Evolutionary conservation across 805 yeast genomes (phyloP).

Genomic region (Ogataea henricii): DNA sequence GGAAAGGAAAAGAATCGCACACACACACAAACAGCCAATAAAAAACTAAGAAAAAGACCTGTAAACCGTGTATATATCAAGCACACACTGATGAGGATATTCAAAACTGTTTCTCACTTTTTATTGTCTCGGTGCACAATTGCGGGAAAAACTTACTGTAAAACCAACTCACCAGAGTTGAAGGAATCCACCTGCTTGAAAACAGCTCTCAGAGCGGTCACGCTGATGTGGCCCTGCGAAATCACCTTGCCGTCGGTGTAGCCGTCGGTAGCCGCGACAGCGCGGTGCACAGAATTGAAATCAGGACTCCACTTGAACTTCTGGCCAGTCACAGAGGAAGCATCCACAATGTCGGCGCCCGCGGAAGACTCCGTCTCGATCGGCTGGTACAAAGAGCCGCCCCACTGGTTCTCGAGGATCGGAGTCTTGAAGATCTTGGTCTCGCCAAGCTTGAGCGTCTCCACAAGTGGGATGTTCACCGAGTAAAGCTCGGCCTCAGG

Average conservation of each 20-base stretch:
- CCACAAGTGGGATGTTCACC: conserved; percentile 80
- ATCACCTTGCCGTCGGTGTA: conserved; percentile 74
- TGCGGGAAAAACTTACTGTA: conserved; percentile 40
- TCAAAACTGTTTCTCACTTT: background rate
- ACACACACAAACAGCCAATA: background rate
- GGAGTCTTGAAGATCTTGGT: conserved; percentile 76
- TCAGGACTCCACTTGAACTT: conserved; percentile 84
- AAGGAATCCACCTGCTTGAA: conserved; percentile 56
- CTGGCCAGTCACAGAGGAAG: conserved; percentile 41
- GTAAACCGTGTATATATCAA: background rate
- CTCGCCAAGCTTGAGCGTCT: conserved; percentile 47
- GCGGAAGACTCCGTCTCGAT: conserved; percentile 13
- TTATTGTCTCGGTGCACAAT: background rate
- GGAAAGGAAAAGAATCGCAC: background rate
- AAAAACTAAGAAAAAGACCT: background rate
- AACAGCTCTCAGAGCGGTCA: conserved; percentile 72
- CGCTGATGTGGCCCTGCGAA: conserved; percentile 60
- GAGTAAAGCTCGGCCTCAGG: conserved; percentile 67
- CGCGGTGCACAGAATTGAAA: conserved; percentile 64
- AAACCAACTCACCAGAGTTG: conserved; percentile 55
- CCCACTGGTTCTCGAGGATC: conserved; percentile 82
- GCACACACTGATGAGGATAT: too few species aligned
- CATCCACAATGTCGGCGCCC: conserved; percentile 50
- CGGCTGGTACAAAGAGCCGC: conserved; percentile 30
- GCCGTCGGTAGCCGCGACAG: conserved; percentile 42